These are phyloP conservation scores for Coemansia sp. DNA, from an alignment of 192 early-diverging fungal genomes.

Conservation along the genomic window DNA sequence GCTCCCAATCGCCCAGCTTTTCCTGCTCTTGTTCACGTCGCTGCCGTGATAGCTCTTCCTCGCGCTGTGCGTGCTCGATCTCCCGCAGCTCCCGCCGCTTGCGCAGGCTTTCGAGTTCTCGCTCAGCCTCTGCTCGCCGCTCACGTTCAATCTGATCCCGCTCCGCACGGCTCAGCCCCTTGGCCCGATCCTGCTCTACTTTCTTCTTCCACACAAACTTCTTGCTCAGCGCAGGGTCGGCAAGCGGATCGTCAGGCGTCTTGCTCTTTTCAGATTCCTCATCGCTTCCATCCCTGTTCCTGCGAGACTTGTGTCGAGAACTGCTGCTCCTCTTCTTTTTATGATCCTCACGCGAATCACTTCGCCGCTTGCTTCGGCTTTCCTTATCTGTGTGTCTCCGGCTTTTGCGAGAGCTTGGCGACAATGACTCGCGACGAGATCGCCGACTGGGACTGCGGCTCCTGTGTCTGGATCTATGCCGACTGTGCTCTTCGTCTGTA, in stretches of 20 bases:
- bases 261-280: conserved; percentile 51
- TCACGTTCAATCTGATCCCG: conserved; percentile 55
- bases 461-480: neutral
- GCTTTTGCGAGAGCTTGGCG: neutral
- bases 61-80: conserved; percentile 70
- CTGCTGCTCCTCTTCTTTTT: conserved; percentile 8
- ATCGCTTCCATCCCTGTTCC: neutral
- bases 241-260: conserved; percentile 75
- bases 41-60: conserved; percentile 72
- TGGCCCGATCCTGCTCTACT: conserved; percentile 72
- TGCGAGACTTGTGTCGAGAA: conserved; percentile 2
- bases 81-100: conserved; percentile 80
- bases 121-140: conserved; percentile 61
- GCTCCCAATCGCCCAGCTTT: conserved; percentile 94
- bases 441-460: conserved; percentile 2
- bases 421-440: neutral
- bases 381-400: conserved; percentile 6
- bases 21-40: conserved; percentile 83
- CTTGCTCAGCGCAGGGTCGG: conserved; percentile 71
- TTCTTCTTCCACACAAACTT: conserved; percentile 98
- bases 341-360: neutral
- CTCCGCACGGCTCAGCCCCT: conserved; percentile 60
- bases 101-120: conserved; percentile 80
- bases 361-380: neutral
- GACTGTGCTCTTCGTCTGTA: neutral